Evolutionary conservation across 768 basidiomycete genomes (phyloP), one percentile per base, ranked within the genome.

Genomic region (Leucocoprinus leucothites): DNA sequence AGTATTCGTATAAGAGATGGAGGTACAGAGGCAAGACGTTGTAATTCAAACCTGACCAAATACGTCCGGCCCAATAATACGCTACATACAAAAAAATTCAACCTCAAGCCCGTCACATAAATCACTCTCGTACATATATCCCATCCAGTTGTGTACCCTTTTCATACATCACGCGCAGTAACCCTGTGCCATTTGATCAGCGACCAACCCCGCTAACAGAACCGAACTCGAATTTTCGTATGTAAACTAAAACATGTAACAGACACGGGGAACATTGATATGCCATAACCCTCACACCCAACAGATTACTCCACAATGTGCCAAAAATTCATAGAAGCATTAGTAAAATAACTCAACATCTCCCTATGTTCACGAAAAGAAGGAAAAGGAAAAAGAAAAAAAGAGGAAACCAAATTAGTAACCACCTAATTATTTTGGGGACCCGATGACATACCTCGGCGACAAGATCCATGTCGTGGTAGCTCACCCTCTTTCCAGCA

Each of bases 401-500:
- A 61, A 58, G 50, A 31, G 11, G 11, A 31, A 31, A 31, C 11
- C 11, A 5, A 31, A 11, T 38, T n/a, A 13, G 9, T n/a, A 38
- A 13, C 16, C 5, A 38, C 9, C 16, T 3, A n/a, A n/a, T 38
- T 34, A 5, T 34, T 38, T n/a, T 38, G 51, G 52, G 58, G 56
- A 53, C 43, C 40, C 61, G 64, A 42, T 42, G 13, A 69, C 72
- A 58, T 51, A 80, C 85, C 78, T 90, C 90, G 25, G 92, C 90
- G 61, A 93, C 91, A 68, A 89, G 75, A 74, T 98, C 95, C 86
- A 97, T 91, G 71, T 98, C 95, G 67, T 93, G 87, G 66, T 98
- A 98, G 72, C 91, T 94, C 53, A 98, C 85, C 69, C 91, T 84
- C 71, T 86, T 89, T 43, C 91, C 91, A 31, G 86, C 89, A 28